These are phyloP conservation scores for Chalciporus sphaerocephalus DNA, from an alignment of 768 basidiomycete genomes.

Conservation along the genomic window DNA sequence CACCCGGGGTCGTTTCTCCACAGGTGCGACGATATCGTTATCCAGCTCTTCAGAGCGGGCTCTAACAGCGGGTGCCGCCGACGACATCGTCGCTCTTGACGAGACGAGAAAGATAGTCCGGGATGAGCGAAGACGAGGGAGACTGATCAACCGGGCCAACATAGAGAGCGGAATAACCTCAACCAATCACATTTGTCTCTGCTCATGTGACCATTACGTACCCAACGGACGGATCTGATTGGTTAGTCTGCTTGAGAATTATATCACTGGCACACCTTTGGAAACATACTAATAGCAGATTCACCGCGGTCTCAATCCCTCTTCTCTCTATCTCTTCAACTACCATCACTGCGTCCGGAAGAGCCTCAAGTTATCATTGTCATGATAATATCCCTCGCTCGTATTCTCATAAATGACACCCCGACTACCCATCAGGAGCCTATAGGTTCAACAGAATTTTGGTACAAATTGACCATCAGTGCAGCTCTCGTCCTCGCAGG, in stretches of 20 bases:
- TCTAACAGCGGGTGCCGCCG: too few relatives aligned
- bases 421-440: conserved; percentile 21
- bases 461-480: conserved; percentile 66
- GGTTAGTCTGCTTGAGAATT: not conserved
- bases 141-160: not conserved
- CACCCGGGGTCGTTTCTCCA: conserved; percentile 33
- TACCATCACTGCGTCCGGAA: not conserved
- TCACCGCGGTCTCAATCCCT: too few relatives aligned
- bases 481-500: conserved; percentile 71
- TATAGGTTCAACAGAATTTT: conserved; percentile 62
- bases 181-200: too few relatives aligned
- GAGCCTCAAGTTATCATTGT: not conserved
- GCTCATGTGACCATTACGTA: too few relatives aligned
- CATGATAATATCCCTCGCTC: conserved; percentile 12
- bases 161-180: not conserved
- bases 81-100: not conserved
- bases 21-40: conserved; percentile 4
- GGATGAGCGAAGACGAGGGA: not conserved
- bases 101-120: not conserved
- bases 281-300: too few relatives aligned
- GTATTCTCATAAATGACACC: not conserved
- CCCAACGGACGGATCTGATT: too few relatives aligned
- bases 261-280: too few relatives aligned
- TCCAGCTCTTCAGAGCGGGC: not conserved
- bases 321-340: not conserved